These are phyloP conservation scores for Hydrangea macrophylla DNA, from an alignment of 148 eudicot genomes.

Conservation along the genomic window DNA sequence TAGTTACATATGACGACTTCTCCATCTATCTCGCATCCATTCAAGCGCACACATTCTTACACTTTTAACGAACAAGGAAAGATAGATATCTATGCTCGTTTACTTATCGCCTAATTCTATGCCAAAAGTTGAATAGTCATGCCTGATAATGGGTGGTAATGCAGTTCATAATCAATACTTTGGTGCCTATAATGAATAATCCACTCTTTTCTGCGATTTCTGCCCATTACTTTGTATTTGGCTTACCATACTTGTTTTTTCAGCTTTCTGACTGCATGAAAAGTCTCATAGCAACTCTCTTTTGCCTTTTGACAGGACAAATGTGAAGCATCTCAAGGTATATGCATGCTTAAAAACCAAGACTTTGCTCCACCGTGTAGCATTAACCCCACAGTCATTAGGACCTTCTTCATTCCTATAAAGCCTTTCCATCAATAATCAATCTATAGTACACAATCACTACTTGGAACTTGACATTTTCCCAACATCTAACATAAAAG, in stretches of 20 bases:
- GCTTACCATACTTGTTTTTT: constrained; percentile 1
- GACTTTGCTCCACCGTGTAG: neutral
- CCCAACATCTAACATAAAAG: neutral
- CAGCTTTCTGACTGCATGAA: neutral
- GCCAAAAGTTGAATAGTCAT: no score
- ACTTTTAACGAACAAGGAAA: no score
- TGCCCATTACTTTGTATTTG: neutral
- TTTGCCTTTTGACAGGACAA: constrained; percentile 9
- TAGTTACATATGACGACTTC: no score
- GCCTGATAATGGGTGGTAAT: no score
- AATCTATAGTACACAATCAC: neutral
- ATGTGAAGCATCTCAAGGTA: neutral
- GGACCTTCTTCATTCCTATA: neutral
- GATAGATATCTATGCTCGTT: no score
- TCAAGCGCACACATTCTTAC: no score
- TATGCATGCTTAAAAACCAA: neutral
- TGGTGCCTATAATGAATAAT: no score
- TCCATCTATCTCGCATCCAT: no score
- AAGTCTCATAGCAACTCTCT: neutral
- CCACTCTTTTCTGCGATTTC: no score
- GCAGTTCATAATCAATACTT: no score
- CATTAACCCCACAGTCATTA: neutral
- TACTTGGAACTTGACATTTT: constrained; percentile 4
- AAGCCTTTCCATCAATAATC: neutral
- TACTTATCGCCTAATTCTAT: no score